These are phyloP conservation scores for Tritrichomonas musculus DNA, from an alignment of 208 protist genomes.

Conservation along the genomic window DNA sequence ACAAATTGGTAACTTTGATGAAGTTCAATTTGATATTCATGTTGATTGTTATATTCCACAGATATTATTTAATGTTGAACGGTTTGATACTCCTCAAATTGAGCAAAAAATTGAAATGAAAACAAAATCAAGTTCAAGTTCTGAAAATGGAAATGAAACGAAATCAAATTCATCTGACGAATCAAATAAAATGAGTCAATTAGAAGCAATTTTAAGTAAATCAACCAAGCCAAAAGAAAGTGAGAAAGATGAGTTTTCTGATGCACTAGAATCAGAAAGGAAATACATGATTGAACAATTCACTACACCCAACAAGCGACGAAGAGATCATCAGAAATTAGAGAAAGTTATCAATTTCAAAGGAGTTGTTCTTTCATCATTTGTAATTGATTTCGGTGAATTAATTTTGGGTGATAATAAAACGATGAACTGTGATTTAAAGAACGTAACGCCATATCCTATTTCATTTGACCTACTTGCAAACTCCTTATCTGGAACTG, in stretches of 20 bases:
- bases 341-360: not conserved
- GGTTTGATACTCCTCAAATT: too few species aligned
- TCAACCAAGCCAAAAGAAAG: not conserved
- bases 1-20: not conserved
- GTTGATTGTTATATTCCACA: constrained; percentile 6
- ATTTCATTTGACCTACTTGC: not conserved
- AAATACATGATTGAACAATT: not conserved
- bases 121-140: too few species aligned
- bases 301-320: not conserved
- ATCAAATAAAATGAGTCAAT: not conserved
- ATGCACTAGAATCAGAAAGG: not conserved
- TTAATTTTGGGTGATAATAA: not conserved
- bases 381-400: not conserved
- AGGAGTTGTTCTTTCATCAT: not conserved
- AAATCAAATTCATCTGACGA: not conserved
- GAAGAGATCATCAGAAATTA: not conserved
- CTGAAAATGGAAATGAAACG: too few species aligned
- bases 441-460: not conserved
- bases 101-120: too few species aligned
- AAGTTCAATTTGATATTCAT: not conserved
- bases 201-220: not conserved
- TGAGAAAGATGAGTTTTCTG: not conserved
- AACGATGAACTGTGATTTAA: not conserved
- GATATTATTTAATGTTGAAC: not conserved
- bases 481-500: not conserved